Evolutionary conservation across 108 stramenopile species (phyloP).

Genomic region (Mediolabrus comicus): DNA sequence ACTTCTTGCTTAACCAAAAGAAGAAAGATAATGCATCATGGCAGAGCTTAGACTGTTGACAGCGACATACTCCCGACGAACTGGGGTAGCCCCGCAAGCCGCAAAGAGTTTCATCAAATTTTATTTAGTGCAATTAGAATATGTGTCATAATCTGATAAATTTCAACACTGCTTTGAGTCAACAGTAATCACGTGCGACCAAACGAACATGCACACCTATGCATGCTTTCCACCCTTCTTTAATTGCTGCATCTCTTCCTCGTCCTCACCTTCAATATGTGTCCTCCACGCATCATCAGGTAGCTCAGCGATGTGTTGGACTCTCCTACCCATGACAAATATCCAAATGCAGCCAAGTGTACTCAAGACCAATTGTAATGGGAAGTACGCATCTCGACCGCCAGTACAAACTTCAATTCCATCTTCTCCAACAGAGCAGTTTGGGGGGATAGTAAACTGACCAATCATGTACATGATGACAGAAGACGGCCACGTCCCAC

Average conservation of each 20-base stretch:
- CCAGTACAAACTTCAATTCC: constrained; percentile 54
- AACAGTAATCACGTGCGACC: no score
- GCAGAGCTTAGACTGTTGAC: no score
- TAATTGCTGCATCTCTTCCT: constrained; percentile 26
- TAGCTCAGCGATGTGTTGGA: constrained; percentile 61
- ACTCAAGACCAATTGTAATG: constrained; percentile 64
- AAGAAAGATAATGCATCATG: no score
- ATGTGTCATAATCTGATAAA: no score
- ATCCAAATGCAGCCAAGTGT: constrained; percentile 76
- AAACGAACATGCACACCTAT: no score
- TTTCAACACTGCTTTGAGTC: no score
- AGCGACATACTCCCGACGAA: no score
- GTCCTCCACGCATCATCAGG: constrained; percentile 90
- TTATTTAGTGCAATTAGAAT: no score
- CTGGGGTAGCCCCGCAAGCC: no score
- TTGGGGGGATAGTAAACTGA: constrained; percentile 49
- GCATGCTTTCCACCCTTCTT: constrained; percentile 34
- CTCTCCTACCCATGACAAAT: constrained; percentile 56
- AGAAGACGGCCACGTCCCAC: constrained; percentile 90
- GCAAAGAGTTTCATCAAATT: no score
- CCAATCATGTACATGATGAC: constrained; percentile 83
- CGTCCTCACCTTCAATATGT: constrained; percentile 62
- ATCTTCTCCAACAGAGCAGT: constrained; percentile 27
- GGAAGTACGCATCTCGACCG: constrained; percentile 75
- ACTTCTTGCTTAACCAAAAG: not conserved